Conservation (phyloP, 345 rosid species). For the Turnera subulata region DNA sequence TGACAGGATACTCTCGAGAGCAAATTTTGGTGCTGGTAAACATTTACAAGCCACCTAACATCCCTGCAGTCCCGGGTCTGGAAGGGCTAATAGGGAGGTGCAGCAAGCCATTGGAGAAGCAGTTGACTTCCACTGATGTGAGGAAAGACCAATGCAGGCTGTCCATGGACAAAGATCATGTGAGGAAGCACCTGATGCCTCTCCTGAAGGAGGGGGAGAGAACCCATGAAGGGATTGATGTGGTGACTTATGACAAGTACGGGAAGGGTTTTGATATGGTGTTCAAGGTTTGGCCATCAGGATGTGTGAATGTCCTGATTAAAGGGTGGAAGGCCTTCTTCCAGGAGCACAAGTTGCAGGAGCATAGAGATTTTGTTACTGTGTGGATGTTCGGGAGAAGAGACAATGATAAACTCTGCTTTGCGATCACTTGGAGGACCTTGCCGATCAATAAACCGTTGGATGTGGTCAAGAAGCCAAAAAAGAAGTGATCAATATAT, state of each 20-base stretch:
- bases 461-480: too few species aligned
- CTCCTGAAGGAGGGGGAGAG: neutral
- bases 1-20: too few species aligned
- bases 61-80: neutral
- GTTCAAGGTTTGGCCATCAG: neutral
- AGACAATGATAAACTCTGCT: neutral
- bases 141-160: constrained; percentile 2
- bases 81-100: neutral
- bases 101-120: constrained; percentile 8
- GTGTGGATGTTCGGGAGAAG: constrained; percentile 6
- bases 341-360: neutral
- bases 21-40: too few species aligned
- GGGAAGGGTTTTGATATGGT: constrained; percentile 5
- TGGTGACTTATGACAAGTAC: neutral
- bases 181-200: neutral
- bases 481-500: too few species aligned
- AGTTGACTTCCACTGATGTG: constrained; percentile 9
- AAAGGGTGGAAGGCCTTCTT: constrained; percentile 9
- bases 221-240: neutral
- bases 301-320: neutral
- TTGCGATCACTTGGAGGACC: neutral
- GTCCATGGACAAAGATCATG: neutral
- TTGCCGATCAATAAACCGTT: too few species aligned
- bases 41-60: too few species aligned
- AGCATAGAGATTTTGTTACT: constrained; percentile 6